A percentile compares a stretch with the other conserved stretches of the same genome.
Conservation (phyloP, 331 rosid species). For the Erythrophleum ivorense region DNA sequence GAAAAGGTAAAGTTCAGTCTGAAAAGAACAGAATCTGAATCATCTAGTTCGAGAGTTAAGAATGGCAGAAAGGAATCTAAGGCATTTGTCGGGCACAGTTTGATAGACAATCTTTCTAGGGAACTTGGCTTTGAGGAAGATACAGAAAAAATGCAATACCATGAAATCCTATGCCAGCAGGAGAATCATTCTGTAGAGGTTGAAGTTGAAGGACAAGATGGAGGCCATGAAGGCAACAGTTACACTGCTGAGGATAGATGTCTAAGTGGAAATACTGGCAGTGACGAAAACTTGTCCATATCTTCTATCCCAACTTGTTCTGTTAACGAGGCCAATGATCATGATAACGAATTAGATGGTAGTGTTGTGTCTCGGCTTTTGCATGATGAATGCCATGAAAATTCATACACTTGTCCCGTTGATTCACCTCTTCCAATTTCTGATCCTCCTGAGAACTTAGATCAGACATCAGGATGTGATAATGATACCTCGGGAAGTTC, state of each 20-base stretch:
- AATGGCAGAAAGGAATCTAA: conserved; percentile 56
- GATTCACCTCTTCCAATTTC: conserved; percentile 53
- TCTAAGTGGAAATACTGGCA: conserved; percentile 59
- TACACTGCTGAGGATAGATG: conserved; percentile 53
- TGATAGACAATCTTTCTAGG: conserved; percentile 69
- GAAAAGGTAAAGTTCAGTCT: conserved; percentile 73
- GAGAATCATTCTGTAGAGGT: conserved; percentile 51
- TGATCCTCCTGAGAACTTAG: conserved; percentile 47
- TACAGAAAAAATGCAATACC: conserved; percentile 39
- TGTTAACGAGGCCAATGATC: conserved; percentile 61
- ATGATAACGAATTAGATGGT: conserved; percentile 60
- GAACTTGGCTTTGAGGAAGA: conserved; percentile 78
- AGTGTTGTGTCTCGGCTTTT: conserved; percentile 70
- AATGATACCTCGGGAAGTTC: conserved; percentile 47
- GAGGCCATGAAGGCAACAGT: conserved; percentile 49
- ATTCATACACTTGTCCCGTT: conserved; percentile 32
- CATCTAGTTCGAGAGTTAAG: conserved; percentile 57
- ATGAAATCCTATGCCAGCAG: conserved; percentile 47
- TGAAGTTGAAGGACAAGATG: conserved; percentile 59
- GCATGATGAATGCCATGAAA: conserved; percentile 59
- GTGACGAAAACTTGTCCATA: conserved; percentile 65
- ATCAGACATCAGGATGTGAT: conserved; percentile 48
- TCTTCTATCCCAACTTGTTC: conserved; percentile 67
- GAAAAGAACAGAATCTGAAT: conserved; percentile 75
- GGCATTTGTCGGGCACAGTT: conserved; percentile 70